These are phyloP conservation scores for Candida fluviatilis DNA, from an alignment of 805 yeast species.

Conservation along the genomic window DNA sequence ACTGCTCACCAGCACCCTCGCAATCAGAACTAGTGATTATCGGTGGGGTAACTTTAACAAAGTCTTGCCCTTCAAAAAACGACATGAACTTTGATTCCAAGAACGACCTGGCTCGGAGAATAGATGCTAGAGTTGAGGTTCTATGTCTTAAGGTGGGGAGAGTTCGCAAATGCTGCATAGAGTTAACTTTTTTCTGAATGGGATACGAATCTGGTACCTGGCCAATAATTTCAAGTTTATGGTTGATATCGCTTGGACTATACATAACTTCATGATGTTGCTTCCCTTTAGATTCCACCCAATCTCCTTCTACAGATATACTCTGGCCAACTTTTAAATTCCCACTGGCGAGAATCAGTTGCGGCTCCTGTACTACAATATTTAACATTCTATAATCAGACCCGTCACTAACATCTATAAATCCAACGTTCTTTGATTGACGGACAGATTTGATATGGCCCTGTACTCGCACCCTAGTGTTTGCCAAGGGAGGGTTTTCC, in stretches of 20 bases:
- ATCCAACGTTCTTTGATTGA: constrained; percentile 69
- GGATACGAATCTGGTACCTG: constrained; percentile 65
- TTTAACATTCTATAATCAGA: constrained; percentile 50
- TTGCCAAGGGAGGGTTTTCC: constrained; percentile 27
- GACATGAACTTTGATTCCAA: constrained; percentile 50
- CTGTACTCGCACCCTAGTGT: constrained; percentile 41
- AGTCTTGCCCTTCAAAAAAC: constrained; percentile 52
- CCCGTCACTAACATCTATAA: constrained; percentile 81
- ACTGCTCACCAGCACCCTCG: constrained; percentile 96
- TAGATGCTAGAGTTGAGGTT: constrained; percentile 58
- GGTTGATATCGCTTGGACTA: constrained; percentile 22
- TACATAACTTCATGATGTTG: constrained; percentile 30
- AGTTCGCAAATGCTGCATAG: constrained; percentile 62
- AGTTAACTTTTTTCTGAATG: constrained; percentile 73
- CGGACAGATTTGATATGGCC: constrained; percentile 74
- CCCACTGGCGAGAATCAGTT: constrained; percentile 14
- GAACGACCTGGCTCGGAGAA: constrained; percentile 69
- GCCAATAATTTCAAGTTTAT: constrained; percentile 50
- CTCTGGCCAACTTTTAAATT: constrained; percentile 48
- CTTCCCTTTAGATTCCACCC: constrained; percentile 28
- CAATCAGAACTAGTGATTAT: constrained; percentile 85
- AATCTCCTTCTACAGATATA: constrained; percentile 27
- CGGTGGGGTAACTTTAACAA: constrained; percentile 81
- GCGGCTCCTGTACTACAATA: constrained; percentile 37
- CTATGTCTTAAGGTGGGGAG: constrained; percentile 79